Evolutionary conservation across 2,329 filamentous ascomycete genomes (phyloP).

Genomic region (Colletotrichum salicis): DNA sequence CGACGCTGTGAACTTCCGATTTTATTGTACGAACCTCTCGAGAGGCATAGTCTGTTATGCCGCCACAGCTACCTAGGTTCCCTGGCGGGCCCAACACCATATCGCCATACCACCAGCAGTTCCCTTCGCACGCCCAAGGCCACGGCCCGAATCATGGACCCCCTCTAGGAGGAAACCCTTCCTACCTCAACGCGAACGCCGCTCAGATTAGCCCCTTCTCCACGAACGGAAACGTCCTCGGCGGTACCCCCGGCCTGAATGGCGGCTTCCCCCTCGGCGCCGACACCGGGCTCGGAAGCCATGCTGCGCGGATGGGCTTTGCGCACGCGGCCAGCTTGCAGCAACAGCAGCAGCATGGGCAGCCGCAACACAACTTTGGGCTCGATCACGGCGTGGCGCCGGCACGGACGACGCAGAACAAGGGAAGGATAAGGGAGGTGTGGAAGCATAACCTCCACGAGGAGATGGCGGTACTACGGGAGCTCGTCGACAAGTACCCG

Average conservation of each 20-base stretch:
- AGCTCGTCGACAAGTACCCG: slow-evolving; percentile 88
- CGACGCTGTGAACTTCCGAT: slow-evolving; percentile 4
- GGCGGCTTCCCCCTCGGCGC: slow-evolving; percentile 68
- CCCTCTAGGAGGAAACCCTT: slow-evolving; percentile 73
- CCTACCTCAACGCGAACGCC: slow-evolving; percentile 76
- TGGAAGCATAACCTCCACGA: slow-evolving; percentile 93
- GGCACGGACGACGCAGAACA: slow-evolving; percentile 71
- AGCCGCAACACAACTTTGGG: slow-evolving; percentile 44
- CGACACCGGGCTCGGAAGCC: slow-evolving; percentile 81
- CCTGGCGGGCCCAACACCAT: slow-evolving; percentile 57
- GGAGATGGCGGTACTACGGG: slow-evolving; percentile 87
- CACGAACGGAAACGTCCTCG: slow-evolving; percentile 66
- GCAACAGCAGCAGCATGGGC: slow-evolving; percentile 68
- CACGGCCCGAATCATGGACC: slow-evolving; percentile 58
- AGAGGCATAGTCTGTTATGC: slow-evolving; percentile 46
- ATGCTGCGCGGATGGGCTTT: slow-evolving; percentile 89
- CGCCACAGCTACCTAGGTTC: slow-evolving; percentile 57
- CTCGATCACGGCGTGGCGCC: slow-evolving; percentile 37
- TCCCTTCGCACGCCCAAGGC: slow-evolving; percentile 64
- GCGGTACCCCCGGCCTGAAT: slow-evolving; percentile 66
- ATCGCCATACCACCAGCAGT: slow-evolving; percentile 58
- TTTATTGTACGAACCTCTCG: slow-evolving; percentile 3
- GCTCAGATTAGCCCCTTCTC: slow-evolving; percentile 76
- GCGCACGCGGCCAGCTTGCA: slow-evolving; percentile 73
- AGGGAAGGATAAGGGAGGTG: slow-evolving; percentile 91